Percentiles rank a stretch among this genome's conserved stretches.
phyloP scores from a whole-genome alignment of 1,139 yeast species.

The Suhomyces kunorum region DNA sequence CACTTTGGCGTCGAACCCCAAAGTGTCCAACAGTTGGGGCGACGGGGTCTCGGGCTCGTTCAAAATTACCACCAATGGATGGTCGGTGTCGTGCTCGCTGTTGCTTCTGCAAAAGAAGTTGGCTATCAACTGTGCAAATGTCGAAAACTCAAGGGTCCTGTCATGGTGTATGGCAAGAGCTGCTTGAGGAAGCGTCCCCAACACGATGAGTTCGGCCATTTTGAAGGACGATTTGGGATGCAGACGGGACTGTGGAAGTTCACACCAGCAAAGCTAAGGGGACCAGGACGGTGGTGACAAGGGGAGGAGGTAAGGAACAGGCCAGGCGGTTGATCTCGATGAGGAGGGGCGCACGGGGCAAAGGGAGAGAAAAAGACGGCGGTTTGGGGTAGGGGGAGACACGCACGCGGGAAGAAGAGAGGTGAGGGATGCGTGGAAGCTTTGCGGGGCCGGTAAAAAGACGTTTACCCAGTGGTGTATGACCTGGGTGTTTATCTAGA shows the following conservation, averaged over 20 bases:
- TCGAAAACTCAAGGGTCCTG: slow-evolving; percentile 6
- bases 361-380: neutral
- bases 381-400: neutral
- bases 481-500: slow-evolving; percentile 7
- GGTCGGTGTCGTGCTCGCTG: slow-evolving; percentile 36
- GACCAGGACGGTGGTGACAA: neutral
- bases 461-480: neutral
- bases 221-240: neutral
- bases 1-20: slow-evolving; percentile 28
- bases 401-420: neutral
- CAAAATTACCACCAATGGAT: slow-evolving; percentile 36
- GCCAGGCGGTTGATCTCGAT: neutral
- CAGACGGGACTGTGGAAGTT: neutral
- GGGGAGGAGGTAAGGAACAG: slow-evolving; percentile 1
- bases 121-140: slow-evolving; percentile 14
- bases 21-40: slow-evolving; percentile 6
- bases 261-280: neutral
- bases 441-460: slow-evolving; percentile 1
- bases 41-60: slow-evolving; percentile 15
- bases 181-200: slow-evolving; percentile 8
- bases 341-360: neutral
- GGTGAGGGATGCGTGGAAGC: neutral
- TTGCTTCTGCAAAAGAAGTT: slow-evolving; percentile 38
- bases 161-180: slow-evolving; percentile 6
- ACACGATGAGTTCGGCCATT: slow-evolving; percentile 16